Evolutionary conservation across 2,329 filamentous ascomycete species (phyloP).

Genomic region (Colletotrichum spinosum): DNA sequence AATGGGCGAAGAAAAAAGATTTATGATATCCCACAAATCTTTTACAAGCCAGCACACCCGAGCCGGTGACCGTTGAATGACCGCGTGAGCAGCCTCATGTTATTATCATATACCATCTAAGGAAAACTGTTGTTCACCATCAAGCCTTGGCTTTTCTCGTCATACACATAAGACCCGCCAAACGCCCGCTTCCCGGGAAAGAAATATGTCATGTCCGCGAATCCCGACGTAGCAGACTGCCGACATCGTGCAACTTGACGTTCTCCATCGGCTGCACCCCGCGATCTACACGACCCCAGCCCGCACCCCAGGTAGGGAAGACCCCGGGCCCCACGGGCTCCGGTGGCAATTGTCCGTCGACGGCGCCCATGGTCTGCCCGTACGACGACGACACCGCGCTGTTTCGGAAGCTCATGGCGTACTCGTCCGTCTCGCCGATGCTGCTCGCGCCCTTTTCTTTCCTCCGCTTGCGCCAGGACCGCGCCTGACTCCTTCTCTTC

Average conservation of each 20-base stretch:
- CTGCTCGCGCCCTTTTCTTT: constrained; percentile 40
- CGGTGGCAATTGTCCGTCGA: constrained; percentile 19
- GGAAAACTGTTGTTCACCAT: not conserved
- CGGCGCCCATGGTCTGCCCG: constrained; percentile 35
- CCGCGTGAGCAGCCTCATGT: constrained; percentile 15
- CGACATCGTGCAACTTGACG: constrained; percentile 50
- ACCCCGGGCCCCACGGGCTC: constrained; percentile 7
- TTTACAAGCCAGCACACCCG: no score
- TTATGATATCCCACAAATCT: no score
- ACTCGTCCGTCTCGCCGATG: constrained; percentile 13
- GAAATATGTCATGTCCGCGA: constrained; percentile 14
- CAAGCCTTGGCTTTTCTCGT: not conserved
- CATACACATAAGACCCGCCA: not conserved
- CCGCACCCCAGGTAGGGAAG: constrained; percentile 34
- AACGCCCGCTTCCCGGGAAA: constrained; percentile 23
- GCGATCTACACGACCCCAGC: constrained; percentile 47
- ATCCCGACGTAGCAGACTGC: constrained; percentile 43
- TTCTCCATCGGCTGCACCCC: constrained; percentile 41
- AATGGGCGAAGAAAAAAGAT: no score
- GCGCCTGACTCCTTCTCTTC: constrained; percentile 30
- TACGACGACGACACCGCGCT: constrained; percentile 40
- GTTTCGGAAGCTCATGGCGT: constrained; percentile 38
- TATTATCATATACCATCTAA: constrained; percentile 17
- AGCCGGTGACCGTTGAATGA: not conserved
- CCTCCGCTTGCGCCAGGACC: constrained; percentile 36